phyloP scores from a whole-genome alignment of 495 filamentous ascomycete genomes.

The Annulohypoxylon bovei region DNA sequence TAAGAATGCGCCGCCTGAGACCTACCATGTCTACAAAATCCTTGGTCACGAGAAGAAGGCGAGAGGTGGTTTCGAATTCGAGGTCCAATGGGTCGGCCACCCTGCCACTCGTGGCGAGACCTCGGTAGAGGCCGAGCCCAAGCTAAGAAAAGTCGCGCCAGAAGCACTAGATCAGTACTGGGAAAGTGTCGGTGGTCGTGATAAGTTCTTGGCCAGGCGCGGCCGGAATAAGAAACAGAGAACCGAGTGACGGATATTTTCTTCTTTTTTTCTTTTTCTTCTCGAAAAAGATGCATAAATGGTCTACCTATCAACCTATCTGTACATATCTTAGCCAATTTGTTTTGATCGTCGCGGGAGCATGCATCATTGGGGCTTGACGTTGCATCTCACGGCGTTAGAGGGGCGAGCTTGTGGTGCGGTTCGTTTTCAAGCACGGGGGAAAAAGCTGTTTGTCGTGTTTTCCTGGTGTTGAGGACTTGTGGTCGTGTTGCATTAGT shows the following conservation, averaged over 20 bases:
- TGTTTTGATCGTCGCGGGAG: not conserved
- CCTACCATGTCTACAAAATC: constrained; percentile 41
- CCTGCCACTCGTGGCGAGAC: constrained; percentile 40
- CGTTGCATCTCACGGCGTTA: constrained; percentile 34
- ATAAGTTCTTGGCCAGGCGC: constrained; percentile 34
- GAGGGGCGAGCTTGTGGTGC: constrained; percentile 4
- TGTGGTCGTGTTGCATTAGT: not conserved
- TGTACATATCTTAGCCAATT: constrained; percentile 8
- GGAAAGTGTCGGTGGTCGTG: constrained; percentile 42
- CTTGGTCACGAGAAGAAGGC: constrained; percentile 37
- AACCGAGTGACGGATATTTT: constrained; percentile 12
- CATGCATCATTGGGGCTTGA: constrained; percentile 14
- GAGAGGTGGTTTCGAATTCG: constrained; percentile 46
- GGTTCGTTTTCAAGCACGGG: not conserved
- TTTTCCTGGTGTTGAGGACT: not conserved
- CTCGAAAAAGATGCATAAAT: not conserved
- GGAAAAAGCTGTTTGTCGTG: not conserved
- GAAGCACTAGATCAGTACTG: constrained; percentile 37
- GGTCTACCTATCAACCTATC: not conserved
- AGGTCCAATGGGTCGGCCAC: constrained; percentile 48
- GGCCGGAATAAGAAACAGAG: constrained; percentile 39
- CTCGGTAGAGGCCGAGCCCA: constrained; percentile 40
- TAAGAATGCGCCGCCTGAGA: constrained; percentile 40
- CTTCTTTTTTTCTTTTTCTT: too few relatives aligned
- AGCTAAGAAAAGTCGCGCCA: constrained; percentile 40